phyloP scores from a whole-genome alignment of 1,284 basidiomycete genomes.

The Cutaneotrichosporon sp. region DNA sequence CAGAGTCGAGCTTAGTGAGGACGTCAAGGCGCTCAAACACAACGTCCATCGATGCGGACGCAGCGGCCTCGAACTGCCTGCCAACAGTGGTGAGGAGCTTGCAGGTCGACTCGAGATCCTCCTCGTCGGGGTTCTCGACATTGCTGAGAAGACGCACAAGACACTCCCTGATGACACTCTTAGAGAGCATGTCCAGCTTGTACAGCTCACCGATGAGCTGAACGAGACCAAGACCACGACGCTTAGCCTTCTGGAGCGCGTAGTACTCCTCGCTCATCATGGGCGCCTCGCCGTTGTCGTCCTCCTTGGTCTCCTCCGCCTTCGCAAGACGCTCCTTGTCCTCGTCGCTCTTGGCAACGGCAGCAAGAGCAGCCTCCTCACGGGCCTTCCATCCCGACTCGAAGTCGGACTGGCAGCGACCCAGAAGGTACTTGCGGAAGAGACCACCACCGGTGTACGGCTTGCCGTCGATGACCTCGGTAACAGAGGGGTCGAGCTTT shows the following conservation, averaged over 20 bases:
- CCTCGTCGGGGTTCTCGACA: conserved; percentile 91
- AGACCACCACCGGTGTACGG: conserved; percentile 81
- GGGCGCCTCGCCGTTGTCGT: conserved; percentile 54
- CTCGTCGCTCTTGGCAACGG: conserved; percentile 58
- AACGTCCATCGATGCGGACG: conserved; percentile 79
- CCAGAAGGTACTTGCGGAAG: conserved; percentile 85
- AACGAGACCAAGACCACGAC: conserved; percentile 92
- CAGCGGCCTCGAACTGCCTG: conserved; percentile 67
- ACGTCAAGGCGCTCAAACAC: conserved; percentile 90
- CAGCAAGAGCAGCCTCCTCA: conserved; percentile 58
- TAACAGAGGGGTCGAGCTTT: conserved; percentile 77
- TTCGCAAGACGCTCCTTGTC: conserved; percentile 59
- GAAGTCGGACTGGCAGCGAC: conserved; percentile 92
- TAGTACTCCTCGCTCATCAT: conserved; percentile 97
- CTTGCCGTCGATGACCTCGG: conserved; percentile 83
- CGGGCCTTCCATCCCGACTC: conserved; percentile 72
- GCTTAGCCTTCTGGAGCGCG: conserved; percentile 92
- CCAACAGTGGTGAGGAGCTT: conserved; percentile 90
- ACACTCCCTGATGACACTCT: conserved; percentile 94
- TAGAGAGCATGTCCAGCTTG: conserved; percentile 92
- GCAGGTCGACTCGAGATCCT: conserved; percentile 94
- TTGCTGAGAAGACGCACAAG: conserved; percentile 91
- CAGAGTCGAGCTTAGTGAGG: conserved; percentile 68
- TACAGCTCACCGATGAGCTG: conserved; percentile 97
- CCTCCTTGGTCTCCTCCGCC: conserved; percentile 53